Conservation (phyloP, 306 rosid genomes). For the Medicago arabica region DNA sequence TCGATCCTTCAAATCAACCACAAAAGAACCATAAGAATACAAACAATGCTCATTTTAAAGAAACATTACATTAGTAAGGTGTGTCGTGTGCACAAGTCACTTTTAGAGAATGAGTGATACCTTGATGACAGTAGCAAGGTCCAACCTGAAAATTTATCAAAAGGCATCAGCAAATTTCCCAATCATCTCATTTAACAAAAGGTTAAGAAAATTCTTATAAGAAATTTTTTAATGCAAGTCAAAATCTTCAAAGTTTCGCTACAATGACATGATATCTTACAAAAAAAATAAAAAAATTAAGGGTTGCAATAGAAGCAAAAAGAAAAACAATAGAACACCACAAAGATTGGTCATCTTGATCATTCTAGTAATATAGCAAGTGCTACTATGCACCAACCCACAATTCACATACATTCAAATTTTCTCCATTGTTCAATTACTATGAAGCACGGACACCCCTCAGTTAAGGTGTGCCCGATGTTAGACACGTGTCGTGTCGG, state of each 20-base stretch:
- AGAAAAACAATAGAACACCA: neutral
- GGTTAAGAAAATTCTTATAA: neutral
- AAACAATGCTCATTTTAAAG: conserved; percentile 23
- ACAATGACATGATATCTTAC: neutral
- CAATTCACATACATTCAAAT: neutral
- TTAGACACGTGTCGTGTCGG: too few relatives aligned
- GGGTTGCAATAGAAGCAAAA: neutral
- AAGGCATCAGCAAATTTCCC: conserved; percentile 45
- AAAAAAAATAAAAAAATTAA: neutral
- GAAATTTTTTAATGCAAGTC: neutral
- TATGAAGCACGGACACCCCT: too few relatives aligned
- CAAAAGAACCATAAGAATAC: conserved; percentile 38
- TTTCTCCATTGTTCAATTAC: neutral
- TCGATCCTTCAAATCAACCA: conserved; percentile 73
- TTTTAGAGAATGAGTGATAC: conserved; percentile 58
- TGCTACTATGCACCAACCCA: too few relatives aligned
- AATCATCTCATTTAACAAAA: conserved; percentile 20
- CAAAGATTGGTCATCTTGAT: neutral
- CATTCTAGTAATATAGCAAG: conserved; percentile 1
- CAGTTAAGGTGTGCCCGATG: too few relatives aligned
- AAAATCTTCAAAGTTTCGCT: neutral
- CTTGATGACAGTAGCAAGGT: conserved; percentile 95
- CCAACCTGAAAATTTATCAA: conserved; percentile 81
- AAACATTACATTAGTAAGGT: neutral
- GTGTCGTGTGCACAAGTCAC: neutral